Percentiles rank a stretch among this genome's conserved stretches.
Conservation (phyloP, 495 filamentous ascomycete genomes). For the Penicillium turbatum region DNA sequence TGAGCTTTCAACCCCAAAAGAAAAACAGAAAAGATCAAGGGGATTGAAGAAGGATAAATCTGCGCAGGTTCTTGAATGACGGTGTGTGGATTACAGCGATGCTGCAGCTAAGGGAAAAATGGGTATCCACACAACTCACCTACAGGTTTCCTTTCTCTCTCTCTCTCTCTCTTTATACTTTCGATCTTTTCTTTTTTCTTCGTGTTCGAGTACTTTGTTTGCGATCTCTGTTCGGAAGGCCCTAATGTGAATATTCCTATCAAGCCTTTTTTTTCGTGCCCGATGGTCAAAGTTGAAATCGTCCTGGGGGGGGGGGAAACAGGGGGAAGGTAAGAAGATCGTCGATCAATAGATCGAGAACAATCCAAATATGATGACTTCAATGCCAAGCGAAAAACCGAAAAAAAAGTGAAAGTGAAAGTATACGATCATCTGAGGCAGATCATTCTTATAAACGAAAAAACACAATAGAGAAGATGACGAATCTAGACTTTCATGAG, state of each 20-base stretch:
- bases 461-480: neutral
- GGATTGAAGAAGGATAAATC: constrained; percentile 10
- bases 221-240: neutral
- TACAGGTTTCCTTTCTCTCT: neutral
- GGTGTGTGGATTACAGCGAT: constrained; percentile 25
- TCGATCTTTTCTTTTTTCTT: neutral
- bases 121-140: constrained; percentile 4
- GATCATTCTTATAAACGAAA: neutral
- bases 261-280: neutral
- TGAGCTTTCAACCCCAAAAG: neutral
- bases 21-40: neutral
- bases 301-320: neutral
- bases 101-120: constrained; percentile 10
- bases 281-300: constrained; percentile 8
- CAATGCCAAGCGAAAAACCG: neutral
- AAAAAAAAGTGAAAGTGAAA: neutral
- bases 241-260: neutral
- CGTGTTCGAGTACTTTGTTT: neutral
- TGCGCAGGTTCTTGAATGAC: constrained; percentile 27
- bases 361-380: constrained; percentile 8
- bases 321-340: neutral
- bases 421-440: neutral
- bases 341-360: constrained; percentile 10
- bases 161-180: neutral
- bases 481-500: neutral